Evolutionary conservation across 257 asterid genomes (phyloP).

Genomic region (Sherardia arvensis): DNA sequence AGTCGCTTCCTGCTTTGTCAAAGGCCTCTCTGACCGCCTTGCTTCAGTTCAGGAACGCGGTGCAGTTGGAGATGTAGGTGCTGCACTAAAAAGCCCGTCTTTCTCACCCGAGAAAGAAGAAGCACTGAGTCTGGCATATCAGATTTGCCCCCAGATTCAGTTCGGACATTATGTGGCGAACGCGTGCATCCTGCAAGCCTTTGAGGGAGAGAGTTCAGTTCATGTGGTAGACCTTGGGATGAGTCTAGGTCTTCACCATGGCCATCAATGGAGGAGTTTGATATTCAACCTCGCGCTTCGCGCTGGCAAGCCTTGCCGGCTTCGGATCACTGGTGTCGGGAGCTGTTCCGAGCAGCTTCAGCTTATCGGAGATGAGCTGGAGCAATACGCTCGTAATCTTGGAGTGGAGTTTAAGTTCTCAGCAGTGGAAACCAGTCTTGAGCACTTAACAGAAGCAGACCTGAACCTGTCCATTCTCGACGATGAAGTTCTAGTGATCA

Average conservation of each 20-base stretch:
- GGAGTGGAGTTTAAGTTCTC: conserved; percentile 45
- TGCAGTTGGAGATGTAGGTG: conserved; percentile 8
- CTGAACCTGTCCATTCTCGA: conserved; percentile 36
- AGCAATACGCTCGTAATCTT: conserved; percentile 27
- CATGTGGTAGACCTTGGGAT: conserved; percentile 77
- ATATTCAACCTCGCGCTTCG: conserved; percentile 46
- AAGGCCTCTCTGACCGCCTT: conserved; percentile 8
- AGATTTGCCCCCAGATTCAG: conserved; percentile 50
- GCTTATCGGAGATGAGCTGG: conserved; percentile 51
- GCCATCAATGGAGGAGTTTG: conserved; percentile 62
- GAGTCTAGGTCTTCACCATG: conserved; percentile 54
- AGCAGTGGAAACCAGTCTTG: conserved; percentile 47
- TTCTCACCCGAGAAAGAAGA: conserved; percentile 26
- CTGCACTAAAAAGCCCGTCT: not conserved
- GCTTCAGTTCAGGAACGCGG: conserved; percentile 7
- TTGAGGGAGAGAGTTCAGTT: conserved; percentile 82
- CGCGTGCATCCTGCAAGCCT: conserved; percentile 55
- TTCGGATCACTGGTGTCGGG: conserved; percentile 56
- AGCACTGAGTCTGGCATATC: conserved; percentile 48
- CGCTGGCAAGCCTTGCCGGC: conserved; percentile 25
- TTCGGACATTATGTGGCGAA: conserved; percentile 71
- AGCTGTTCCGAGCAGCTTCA: conserved; percentile 24
- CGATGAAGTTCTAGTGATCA: conserved; percentile 54
- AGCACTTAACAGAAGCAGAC: conserved; percentile 37
- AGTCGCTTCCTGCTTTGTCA: conserved; percentile 13